phyloP scores from a whole-genome alignment of 805 yeast genomes.

The Saccharomycopsis fermentans region DNA sequence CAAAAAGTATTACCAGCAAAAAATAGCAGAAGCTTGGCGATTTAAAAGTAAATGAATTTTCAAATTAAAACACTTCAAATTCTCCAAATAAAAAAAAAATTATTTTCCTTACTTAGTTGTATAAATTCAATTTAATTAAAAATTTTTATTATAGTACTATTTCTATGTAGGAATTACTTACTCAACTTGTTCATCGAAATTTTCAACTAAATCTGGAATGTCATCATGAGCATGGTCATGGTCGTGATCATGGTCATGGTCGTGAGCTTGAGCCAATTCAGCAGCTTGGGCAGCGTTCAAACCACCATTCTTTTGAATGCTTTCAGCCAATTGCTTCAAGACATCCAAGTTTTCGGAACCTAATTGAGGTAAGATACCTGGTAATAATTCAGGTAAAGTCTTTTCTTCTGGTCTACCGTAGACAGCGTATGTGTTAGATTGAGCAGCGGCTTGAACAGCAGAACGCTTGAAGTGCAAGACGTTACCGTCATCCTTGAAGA shows the following conservation, averaged over 20 bases:
- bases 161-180: slow-evolving; percentile 21
- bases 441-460: slow-evolving; percentile 88
- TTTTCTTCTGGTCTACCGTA: slow-evolving; percentile 93
- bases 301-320: slow-evolving; percentile 51
- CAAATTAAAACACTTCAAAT: too few species aligned
- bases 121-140: neutral
- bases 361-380: slow-evolving; percentile 89
- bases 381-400: slow-evolving; percentile 83
- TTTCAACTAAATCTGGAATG: slow-evolving; percentile 76
- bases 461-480: slow-evolving; percentile 95
- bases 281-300: slow-evolving; percentile 29
- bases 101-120: too few species aligned
- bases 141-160: slow-evolving; percentile 1
- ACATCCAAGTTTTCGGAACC: slow-evolving; percentile 92
- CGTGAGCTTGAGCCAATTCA: slow-evolving; percentile 36
- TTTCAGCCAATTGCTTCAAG: slow-evolving; percentile 83
- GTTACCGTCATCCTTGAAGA: slow-evolving; percentile 93
- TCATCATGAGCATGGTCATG: slow-evolving; percentile 37
- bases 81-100: too few species aligned
- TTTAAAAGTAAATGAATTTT: too few species aligned
- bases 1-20: too few species aligned
- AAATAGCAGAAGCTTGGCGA: too few species aligned
- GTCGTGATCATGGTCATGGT: slow-evolving; percentile 41
- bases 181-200: slow-evolving; percentile 35
- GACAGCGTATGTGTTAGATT: slow-evolving; percentile 86